Evolutionary conservation across 306 rosid genomes (phyloP).

Genomic region (Castanea crenata): DNA sequence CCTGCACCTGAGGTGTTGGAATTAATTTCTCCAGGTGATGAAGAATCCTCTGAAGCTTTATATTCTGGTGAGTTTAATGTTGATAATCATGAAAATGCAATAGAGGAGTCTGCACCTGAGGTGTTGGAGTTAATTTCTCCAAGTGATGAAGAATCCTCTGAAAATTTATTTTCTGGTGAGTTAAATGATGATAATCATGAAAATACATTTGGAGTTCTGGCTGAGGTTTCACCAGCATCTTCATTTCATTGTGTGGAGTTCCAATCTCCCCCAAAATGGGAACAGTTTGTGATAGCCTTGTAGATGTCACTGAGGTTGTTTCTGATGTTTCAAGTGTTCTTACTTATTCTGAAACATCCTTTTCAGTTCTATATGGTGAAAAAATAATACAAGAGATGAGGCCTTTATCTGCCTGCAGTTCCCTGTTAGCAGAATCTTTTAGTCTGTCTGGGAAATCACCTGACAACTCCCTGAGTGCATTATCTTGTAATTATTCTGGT

Average conservation of each 20-base stretch:
- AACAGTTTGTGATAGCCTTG: slow-evolving; percentile 10
- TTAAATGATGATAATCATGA: slow-evolving; percentile 16
- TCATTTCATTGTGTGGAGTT: slow-evolving; percentile 3
- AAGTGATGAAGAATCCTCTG: slow-evolving; percentile 28
- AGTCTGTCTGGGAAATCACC: slow-evolving; percentile 29
- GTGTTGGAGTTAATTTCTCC: slow-evolving; percentile 24
- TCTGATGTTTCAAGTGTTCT: slow-evolving; percentile 17
- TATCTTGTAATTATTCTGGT: slow-evolving; percentile 23
- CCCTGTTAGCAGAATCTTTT: slow-evolving; percentile 19
- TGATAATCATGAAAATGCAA: slow-evolving; percentile 18
- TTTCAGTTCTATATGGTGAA: slow-evolving; percentile 27
- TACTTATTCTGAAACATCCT: slow-evolving; percentile 7
- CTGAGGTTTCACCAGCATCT: slow-evolving; percentile 21
- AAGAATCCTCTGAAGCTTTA: slow-evolving; percentile 31
- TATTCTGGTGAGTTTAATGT: slow-evolving; percentile 16
- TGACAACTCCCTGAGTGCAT: slow-evolving; percentile 21
- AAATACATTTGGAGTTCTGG: neutral
- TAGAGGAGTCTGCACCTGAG: slow-evolving; percentile 13
- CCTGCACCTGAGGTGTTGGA: slow-evolving; percentile 21
- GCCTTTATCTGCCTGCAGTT: slow-evolving; percentile 23
- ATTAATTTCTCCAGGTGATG: slow-evolving; percentile 19
- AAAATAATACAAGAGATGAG: slow-evolving; percentile 11
- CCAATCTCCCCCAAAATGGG: neutral
- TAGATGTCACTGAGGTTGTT: slow-evolving; percentile 9
- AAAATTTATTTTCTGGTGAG: slow-evolving; percentile 21